Percentiles rank a stretch among this genome's conserved stretches.
These are phyloP conservation scores for Colletotrichum lupini DNA, from an alignment of 2,329 filamentous ascomycete genomes.

Conservation along the genomic window DNA sequence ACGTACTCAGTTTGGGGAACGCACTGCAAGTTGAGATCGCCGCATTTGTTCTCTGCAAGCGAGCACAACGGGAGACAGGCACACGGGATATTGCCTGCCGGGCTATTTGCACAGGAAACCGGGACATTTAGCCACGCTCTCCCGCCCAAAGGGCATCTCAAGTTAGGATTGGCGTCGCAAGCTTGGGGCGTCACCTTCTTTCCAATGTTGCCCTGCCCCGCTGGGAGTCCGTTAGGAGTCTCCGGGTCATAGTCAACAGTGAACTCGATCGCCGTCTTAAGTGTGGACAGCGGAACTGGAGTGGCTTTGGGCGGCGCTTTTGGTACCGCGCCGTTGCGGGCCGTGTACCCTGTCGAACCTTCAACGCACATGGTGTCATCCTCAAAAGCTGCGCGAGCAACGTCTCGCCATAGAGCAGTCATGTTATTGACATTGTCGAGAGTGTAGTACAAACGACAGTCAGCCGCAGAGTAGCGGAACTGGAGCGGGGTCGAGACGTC, in stretches of 20 bases:
- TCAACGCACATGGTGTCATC: slow-evolving; percentile 16
- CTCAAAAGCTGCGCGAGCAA: slow-evolving; percentile 39
- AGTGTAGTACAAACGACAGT: slow-evolving; percentile 69
- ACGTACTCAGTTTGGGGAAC: not conserved
- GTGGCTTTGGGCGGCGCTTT: not conserved
- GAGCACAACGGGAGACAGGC: not conserved
- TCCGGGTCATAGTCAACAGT: slow-evolving; percentile 1
- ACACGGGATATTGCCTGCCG: not conserved
- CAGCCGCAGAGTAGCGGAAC: slow-evolving; percentile 66
- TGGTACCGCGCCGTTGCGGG: not conserved
- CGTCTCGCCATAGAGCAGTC: slow-evolving; percentile 61
- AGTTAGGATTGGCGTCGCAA: not conserved
- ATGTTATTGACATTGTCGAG: slow-evolving; percentile 62
- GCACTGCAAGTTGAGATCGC: not conserved
- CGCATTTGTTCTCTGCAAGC: not conserved
- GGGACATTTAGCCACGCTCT: not conserved
- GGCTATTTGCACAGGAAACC: too few species aligned
- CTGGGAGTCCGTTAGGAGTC: not conserved
- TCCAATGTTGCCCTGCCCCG: not conserved
- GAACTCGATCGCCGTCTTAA: not conserved
- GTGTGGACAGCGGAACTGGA: not conserved
- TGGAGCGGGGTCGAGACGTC: slow-evolving; percentile 58
- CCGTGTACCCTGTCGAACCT: slow-evolving; percentile 17
- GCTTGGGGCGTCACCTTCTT: not conserved
- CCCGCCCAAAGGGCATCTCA: not conserved